These are phyloP conservation scores for Hyaloperonospora arabidopsidis DNA, from an alignment of 352 stramenopile species.

Conservation along the genomic window DNA sequence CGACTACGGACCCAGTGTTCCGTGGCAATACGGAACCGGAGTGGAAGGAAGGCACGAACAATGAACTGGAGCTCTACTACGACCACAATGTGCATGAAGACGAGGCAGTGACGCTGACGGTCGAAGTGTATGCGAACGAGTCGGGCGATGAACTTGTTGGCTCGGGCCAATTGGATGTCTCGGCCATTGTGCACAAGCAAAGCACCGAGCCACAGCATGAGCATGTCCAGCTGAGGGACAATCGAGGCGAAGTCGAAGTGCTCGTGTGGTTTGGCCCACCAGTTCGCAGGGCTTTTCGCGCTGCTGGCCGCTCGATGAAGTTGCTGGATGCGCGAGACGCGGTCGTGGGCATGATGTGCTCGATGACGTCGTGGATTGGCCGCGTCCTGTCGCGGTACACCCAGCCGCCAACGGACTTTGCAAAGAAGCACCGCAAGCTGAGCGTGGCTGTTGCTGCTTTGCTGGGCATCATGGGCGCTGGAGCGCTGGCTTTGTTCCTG, in stretches of 20 bases:
- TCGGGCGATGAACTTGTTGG: slow-evolving; percentile 66
- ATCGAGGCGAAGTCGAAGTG: slow-evolving; percentile 51
- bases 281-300: slow-evolving; percentile 71
- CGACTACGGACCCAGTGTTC: slow-evolving; percentile 57
- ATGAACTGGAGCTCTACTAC: slow-evolving; percentile 79
- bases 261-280: slow-evolving; percentile 73
- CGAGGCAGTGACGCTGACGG: slow-evolving; percentile 31
- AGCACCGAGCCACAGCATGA: slow-evolving; percentile 27
- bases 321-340: slow-evolving; percentile 68
- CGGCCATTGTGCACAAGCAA: slow-evolving; percentile 36
- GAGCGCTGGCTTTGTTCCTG: slow-evolving; percentile 49
- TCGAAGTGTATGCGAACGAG: slow-evolving; percentile 71
- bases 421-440: slow-evolving; percentile 72
- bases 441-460: slow-evolving; percentile 51
- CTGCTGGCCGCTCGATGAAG: slow-evolving; percentile 56
- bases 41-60: slow-evolving; percentile 62
- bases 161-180: slow-evolving; percentile 51
- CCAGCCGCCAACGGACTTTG: slow-evolving; percentile 47
- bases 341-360: slow-evolving; percentile 46
- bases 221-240: slow-evolving; percentile 41
- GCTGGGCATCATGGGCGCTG: slow-evolving; percentile 44
- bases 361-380: slow-evolving; percentile 28
- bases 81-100: slow-evolving; percentile 49
- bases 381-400: slow-evolving; percentile 37
- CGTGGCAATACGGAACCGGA: slow-evolving; percentile 52